Percentiles rank a stretch among this genome's conserved stretches.
Evolutionary conservation across 352 stramenopile species (phyloP).

Genomic region (Blastocystis sp.): DNA sequence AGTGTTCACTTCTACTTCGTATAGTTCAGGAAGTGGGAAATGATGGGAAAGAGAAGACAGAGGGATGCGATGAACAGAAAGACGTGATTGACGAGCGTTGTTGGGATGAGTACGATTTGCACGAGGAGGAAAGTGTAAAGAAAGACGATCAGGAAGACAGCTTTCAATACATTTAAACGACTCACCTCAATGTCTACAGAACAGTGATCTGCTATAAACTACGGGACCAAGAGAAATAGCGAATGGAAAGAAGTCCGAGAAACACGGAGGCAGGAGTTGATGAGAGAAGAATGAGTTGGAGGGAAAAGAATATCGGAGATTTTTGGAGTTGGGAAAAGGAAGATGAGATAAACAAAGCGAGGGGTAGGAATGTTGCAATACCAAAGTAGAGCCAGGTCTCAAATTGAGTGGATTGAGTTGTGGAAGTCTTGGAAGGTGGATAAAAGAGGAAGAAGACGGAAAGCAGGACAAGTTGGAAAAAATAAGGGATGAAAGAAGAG

Average conservation of each 20-base stretch:
- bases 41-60: background rate
- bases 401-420: background rate
- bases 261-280: background rate
- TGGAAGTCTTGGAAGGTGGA: background rate
- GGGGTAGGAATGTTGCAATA: background rate
- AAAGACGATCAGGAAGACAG: constrained; percentile 6
- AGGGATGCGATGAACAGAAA: background rate
- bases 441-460: background rate
- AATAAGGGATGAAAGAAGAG: background rate
- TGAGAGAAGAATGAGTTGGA: background rate
- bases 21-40: constrained; percentile 12
- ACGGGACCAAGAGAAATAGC: constrained; percentile 30
- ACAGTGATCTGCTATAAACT: background rate
- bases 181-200: background rate
- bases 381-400: constrained; percentile 44
- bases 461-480: constrained; percentile 12
- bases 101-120: background rate
- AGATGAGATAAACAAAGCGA: background rate
- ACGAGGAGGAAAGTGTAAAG: background rate
- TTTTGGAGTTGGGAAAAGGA: background rate
- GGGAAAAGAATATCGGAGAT: background rate
- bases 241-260: constrained; percentile 13
- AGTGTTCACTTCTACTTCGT: background rate
- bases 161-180: constrained; percentile 20
- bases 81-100: background rate